A percentile compares a stretch with the other conserved stretches of the same genome.
Conservation (phyloP, 768 basidiomycete species). For the Naganishia vaughanmartiniae region DNA sequence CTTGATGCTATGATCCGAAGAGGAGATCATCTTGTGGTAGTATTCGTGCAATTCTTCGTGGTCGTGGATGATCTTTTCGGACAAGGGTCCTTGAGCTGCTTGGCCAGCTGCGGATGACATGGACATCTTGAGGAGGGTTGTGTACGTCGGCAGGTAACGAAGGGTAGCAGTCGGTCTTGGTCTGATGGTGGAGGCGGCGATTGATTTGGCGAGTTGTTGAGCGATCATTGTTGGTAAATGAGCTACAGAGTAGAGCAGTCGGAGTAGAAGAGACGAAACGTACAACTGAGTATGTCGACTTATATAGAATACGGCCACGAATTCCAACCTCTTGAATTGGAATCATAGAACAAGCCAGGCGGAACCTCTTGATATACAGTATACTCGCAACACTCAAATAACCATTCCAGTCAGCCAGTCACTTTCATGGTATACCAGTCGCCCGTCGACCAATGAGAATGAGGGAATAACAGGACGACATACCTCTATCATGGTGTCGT, state of each 20-base stretch:
- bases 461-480: too few relatives aligned
- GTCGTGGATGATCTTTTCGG: conserved; percentile 31
- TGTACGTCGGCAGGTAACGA: background rate
- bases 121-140: background rate
- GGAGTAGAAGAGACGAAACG: too few relatives aligned
- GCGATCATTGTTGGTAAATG: background rate
- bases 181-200: background rate
- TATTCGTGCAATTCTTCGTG: conserved; percentile 35
- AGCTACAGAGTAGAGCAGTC: background rate
- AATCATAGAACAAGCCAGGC: too few relatives aligned
- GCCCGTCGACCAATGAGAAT: too few relatives aligned
- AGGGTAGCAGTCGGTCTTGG: background rate
- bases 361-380: too few relatives aligned
- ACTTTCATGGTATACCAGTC: too few relatives aligned
- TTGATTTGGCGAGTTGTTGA: background rate
- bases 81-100: background rate
- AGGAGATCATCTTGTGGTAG: conserved; percentile 33
- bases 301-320: too few relatives aligned
- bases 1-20: conserved; percentile 26
- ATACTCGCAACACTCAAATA: too few relatives aligned
- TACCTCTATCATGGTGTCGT: too few relatives aligned
- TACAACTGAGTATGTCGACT: too few relatives aligned
- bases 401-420: too few relatives aligned
- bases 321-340: too few relatives aligned
- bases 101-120: background rate